Conservation (phyloP, 2,329 filamentous ascomycete genomes). For the Shiraia bambusicola region DNA sequence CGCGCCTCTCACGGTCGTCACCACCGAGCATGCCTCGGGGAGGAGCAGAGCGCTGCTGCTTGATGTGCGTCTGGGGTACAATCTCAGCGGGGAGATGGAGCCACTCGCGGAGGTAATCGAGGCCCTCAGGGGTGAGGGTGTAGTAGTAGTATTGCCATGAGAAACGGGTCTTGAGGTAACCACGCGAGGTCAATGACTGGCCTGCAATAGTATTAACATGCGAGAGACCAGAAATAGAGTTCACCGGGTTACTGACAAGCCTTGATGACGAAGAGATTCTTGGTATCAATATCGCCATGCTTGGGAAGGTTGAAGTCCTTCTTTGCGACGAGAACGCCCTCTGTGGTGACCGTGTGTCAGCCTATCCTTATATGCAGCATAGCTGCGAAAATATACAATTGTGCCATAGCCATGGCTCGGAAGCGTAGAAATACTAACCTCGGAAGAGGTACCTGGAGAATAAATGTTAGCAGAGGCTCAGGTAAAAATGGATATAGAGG, state of each 20-base stretch:
- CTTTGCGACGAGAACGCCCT: slow-evolving; percentile 90
- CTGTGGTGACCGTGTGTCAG: slow-evolving; percentile 52
- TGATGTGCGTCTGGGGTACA: slow-evolving; percentile 99
- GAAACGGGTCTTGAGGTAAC: slow-evolving; percentile 99
- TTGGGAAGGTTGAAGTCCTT: slow-evolving; percentile 99
- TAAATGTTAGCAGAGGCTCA: slow-evolving; percentile 25
- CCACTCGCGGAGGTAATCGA: slow-evolving; percentile 99
- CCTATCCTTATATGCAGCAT: slow-evolving; percentile 44
- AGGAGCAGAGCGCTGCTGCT: slow-evolving; percentile 98
- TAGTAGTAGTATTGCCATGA: slow-evolving; percentile 83
- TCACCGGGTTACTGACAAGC: slow-evolving; percentile 57
- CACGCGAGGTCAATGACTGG: slow-evolving; percentile 97
- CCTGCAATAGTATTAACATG: slow-evolving; percentile 24
- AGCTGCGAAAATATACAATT: slow-evolving; percentile 35
- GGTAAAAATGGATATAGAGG: slow-evolving; percentile 6
- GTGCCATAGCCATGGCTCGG: slow-evolving; percentile 44
- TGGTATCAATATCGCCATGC: slow-evolving; percentile 98
- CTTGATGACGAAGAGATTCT: slow-evolving; percentile 99
- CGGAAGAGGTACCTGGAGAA: slow-evolving; percentile 45
- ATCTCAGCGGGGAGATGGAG: slow-evolving; percentile 99
- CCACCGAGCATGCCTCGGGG: slow-evolving; percentile 94
- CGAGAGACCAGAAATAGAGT: background rate
- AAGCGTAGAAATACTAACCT: slow-evolving; percentile 41
- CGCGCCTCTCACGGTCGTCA: slow-evolving; percentile 79
- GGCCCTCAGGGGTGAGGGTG: slow-evolving; percentile 98